phyloP scores from a whole-genome alignment of 2,329 filamentous ascomycete species.

The Aureobasidium musti region DNA sequence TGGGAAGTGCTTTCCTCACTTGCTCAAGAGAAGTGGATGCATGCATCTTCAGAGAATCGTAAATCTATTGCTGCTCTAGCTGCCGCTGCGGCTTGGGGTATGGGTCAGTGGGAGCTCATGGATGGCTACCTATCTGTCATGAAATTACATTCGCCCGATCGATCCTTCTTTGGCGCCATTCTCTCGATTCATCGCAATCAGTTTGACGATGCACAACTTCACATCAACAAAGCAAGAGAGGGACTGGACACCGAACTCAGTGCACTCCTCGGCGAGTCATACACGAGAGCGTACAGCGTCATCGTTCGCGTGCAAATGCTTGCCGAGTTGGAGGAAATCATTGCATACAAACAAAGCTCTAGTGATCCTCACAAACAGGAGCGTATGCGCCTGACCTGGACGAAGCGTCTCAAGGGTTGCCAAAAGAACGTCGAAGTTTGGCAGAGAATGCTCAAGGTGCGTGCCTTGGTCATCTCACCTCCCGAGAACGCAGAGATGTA shows the following conservation, averaged over 20 bases:
- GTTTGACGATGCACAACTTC: conserved; percentile 84
- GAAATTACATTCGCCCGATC: conserved; percentile 88
- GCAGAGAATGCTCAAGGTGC: conserved; percentile 96
- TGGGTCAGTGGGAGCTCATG: conserved; percentile 98
- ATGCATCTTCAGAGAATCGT: conserved; percentile 82
- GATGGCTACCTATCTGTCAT: conserved; percentile 95
- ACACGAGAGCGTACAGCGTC: conserved; percentile 96
- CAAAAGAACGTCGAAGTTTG: conserved; percentile 98
- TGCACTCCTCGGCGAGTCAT: conserved; percentile 95
- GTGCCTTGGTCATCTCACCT: conserved; percentile 86
- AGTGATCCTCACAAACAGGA: conserved; percentile 81
- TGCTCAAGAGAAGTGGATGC: conserved; percentile 90
- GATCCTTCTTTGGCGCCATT: conserved; percentile 97
- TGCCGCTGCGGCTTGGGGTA: conserved; percentile 93
- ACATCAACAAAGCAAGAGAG: conserved; percentile 89
- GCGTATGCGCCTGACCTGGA: conserved; percentile 92
- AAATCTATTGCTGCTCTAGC: conserved; percentile 90
- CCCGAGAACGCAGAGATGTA: conserved; percentile 98
- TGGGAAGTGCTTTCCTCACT: conserved; percentile 92
- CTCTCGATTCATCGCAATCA: conserved; percentile 93
- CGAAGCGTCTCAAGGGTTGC: conserved; percentile 88
- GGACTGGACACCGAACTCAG: conserved; percentile 94
- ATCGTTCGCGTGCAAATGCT: conserved; percentile 99
- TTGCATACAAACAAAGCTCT: conserved; percentile 89
- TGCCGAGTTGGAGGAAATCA: conserved; percentile 96